Base-by-base conservation (phyloP, 1,139 yeast species). In the Nakaseomyces sp. region DNA sequence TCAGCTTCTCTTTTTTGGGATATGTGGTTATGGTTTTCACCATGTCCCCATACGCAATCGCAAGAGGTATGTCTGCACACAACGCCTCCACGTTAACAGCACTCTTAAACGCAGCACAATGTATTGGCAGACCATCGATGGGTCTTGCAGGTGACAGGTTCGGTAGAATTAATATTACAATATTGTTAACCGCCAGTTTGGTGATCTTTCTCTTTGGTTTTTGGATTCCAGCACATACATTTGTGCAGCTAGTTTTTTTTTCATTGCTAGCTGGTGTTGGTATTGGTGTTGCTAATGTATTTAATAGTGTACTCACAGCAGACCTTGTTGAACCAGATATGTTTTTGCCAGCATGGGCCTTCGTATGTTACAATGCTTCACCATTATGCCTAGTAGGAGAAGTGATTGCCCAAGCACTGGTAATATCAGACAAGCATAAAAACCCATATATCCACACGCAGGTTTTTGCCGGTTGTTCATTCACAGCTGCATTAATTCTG, bases 81-180 rank as follows among this genome's bases (percentile, higher is more conserved):
- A 79, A 81, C 51, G 85, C 80, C 3, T 72, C 87, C 4, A 63
- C 68, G 16, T 63, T 81, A 24, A 78, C 86, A 3, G 80, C 87
- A 0, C 59, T 79, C 5, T 64, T 81, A 53, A 79, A 78, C 57
- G 78, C 76, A 3, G 81, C 80, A 1, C 88, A 81, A 60, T 63
- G 71, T 3, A 50, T 82, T 12, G 91, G 91, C 0, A 69, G 91
- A 51, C 89, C 89, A 1, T 29, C 64, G 1, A 67, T 80, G 59
- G 91, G 93, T 0, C 46, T 67, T 4, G 31, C 72, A 4, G 79
- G 81, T 22, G 91, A 82, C 57, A 62, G 52, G 26, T 58, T 68
- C 39, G 91, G 93, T 1, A 67, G 87, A 47, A 64, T 71, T 37
- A 81, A 79, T 57, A 64, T 73, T 25, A 69, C 81, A 1, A 52